Evolutionary conservation across 768 basidiomycete species (phyloP), one percentile per base, ranked within the genome.

Genomic region (Pleurotus tuoliensis): DNA sequence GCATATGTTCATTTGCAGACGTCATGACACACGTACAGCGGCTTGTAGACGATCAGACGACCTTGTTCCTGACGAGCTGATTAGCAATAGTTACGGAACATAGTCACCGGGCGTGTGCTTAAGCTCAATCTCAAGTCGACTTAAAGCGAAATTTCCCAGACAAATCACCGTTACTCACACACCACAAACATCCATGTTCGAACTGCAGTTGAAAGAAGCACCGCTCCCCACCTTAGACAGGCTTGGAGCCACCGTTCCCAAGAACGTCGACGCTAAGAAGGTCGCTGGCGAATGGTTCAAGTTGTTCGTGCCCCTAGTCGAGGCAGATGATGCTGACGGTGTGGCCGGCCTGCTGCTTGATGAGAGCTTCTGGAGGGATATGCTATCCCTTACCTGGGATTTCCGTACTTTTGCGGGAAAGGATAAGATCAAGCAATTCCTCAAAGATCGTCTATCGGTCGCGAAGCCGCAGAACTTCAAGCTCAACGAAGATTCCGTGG

Each of bases 381-480:
- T 78, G 27, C 63, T 81, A 12, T 67, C 78, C 1, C 65, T 83
- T 43, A 84, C 84, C 0, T 82, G 78, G 75, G 73, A 80, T 61
- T 74, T 86, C 59, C 75, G 80, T 5, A 79, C 80, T 1, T 74
- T 83, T 59, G 64, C 67, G 4, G 71, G 73, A 0, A 63, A 58
- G 16, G 51, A 64, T n/a, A 61, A 70, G 16, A 75, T 83, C 62
- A 66, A 50, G 13, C 55, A 59, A 18, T 73, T 82, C 59, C 69
- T 82, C 40, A 58, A 58, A 0, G 73, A 74, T 34, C 74, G 74
- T 38, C 69, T 81, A n/a, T 56, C 68, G 0, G 40, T 44, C 1
- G 47, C 57, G 1, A 73, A 22, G 49, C 69, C 30, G 57, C 65
- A 45, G 69, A 73, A 52, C 16, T 62, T 74, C 54, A 69, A 69